phyloP scores from a whole-genome alignment of 2,329 filamentous ascomycete species.

The Aspergillus sp. region DNA sequence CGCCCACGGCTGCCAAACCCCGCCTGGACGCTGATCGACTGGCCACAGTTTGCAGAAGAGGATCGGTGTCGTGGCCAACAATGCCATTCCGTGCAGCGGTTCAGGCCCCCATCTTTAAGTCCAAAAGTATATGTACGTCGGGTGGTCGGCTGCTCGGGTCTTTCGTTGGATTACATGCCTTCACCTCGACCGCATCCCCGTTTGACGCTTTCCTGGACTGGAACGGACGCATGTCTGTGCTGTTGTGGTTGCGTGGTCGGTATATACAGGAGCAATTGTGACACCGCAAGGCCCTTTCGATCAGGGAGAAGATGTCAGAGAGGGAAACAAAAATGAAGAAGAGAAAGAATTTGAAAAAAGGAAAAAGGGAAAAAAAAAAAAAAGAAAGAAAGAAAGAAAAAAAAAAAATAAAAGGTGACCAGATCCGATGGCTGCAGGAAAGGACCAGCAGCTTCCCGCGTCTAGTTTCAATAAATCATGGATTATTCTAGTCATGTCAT shows the following conservation, averaged over 20 bases:
- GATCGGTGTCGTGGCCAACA: conserved; percentile 9
- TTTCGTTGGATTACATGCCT: not conserved
- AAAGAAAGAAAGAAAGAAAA: not conserved
- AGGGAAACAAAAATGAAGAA: not conserved
- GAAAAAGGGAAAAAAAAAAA: not conserved
- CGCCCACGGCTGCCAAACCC: conserved; percentile 19
- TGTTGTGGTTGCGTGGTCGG: not conserved
- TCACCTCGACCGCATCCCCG: not conserved
- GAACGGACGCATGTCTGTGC: not conserved
- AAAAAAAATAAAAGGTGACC: not conserved
- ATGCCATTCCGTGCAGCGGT: not conserved
- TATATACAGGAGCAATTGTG: not conserved
- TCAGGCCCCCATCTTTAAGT: not conserved
- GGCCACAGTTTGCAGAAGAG: conserved; percentile 12
- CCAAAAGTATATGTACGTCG: not conserved
- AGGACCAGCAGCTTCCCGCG: conserved; percentile 5
- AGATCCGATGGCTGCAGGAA: conserved; percentile 3
- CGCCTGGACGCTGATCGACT: conserved; percentile 16
- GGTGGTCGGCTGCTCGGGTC: no score
- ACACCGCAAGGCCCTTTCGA: not conserved
- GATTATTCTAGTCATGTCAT: conserved; percentile 14
- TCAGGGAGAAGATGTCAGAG: not conserved
- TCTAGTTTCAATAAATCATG: conserved; percentile 1
- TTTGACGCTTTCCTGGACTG: not conserved
- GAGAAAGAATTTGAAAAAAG: not conserved